Percentiles rank a stretch among this genome's conserved stretches.
These are phyloP conservation scores for Poterioochromonas sp. DNA, from an alignment of 352 stramenopile genomes.

Conservation along the genomic window DNA sequence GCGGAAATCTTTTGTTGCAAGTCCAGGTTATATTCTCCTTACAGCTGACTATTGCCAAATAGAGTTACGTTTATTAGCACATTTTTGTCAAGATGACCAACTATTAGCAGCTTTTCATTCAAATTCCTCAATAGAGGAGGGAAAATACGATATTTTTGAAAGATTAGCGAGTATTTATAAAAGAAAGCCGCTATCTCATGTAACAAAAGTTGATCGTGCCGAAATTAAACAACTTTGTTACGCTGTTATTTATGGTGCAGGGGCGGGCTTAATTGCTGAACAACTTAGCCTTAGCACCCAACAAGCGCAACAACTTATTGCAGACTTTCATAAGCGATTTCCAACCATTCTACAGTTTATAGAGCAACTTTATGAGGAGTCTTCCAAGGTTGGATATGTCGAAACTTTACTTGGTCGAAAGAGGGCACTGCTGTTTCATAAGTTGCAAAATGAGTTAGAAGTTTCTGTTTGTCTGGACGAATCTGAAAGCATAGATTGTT, in stretches of 20 bases:
- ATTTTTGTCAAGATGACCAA: background rate
- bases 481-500: too few relatives aligned
- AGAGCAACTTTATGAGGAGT: background rate
- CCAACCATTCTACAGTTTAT: background rate
- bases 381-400: background rate
- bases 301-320: background rate
- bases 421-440: background rate
- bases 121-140: background rate
- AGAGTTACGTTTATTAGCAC: slow-evolving; percentile 7
- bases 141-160: slow-evolving; percentile 2
- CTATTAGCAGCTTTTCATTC: background rate
- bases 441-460: too few relatives aligned
- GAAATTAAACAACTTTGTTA: slow-evolving; percentile 19
- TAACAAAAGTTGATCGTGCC: background rate
- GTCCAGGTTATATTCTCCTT: background rate
- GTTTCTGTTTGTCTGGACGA: too few relatives aligned
- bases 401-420: background rate
- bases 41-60: slow-evolving; percentile 25
- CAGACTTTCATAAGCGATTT: background rate
- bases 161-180: background rate
- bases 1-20: background rate
- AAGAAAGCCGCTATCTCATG: too few relatives aligned
- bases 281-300: background rate
- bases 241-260: slow-evolving; percentile 6
- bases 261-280: background rate